These are phyloP conservation scores for Alternaria sp. DNA, from an alignment of 2,329 filamentous ascomycete species.

Conservation along the genomic window DNA sequence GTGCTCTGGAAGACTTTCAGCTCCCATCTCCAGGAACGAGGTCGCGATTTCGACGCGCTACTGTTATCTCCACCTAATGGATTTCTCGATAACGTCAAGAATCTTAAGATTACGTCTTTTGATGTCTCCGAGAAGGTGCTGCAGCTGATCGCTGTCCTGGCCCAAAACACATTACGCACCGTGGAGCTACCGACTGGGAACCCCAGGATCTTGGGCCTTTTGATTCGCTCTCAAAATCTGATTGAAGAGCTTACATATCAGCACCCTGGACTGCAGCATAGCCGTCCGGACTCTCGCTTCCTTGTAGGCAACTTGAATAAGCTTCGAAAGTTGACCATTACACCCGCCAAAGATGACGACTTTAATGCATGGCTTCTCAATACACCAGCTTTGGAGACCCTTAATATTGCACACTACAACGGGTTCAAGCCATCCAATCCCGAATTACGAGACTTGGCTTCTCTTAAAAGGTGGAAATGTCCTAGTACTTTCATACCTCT, in stretches of 20 bases:
- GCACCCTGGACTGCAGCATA: too few relatives aligned
- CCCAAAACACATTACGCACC: not conserved
- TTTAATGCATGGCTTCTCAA: not conserved
- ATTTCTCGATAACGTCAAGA: not conserved
- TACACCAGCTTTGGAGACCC: not conserved
- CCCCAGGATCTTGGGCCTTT: not conserved
- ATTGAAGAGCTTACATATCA: not conserved
- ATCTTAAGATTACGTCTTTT: not conserved
- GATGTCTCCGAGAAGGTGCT: not conserved
- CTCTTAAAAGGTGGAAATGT: not conserved
- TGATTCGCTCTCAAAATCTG: not conserved
- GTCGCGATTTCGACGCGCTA: not conserved
- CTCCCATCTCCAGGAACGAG: not conserved
- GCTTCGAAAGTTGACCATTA: not conserved
- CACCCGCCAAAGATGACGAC: not conserved
- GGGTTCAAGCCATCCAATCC: not conserved
- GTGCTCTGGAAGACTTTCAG: not conserved
- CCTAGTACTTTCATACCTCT: not conserved
- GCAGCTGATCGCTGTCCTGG: not conserved
- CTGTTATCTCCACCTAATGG: not conserved
- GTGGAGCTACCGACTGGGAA: not conserved
- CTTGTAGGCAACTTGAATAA: not conserved
- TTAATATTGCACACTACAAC: not conserved
- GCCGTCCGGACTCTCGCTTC: not conserved
- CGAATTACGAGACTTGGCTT: not conserved